phyloP scores from a whole-genome alignment of 805 yeast species.

The Metschnikowia dekortorum region DNA sequence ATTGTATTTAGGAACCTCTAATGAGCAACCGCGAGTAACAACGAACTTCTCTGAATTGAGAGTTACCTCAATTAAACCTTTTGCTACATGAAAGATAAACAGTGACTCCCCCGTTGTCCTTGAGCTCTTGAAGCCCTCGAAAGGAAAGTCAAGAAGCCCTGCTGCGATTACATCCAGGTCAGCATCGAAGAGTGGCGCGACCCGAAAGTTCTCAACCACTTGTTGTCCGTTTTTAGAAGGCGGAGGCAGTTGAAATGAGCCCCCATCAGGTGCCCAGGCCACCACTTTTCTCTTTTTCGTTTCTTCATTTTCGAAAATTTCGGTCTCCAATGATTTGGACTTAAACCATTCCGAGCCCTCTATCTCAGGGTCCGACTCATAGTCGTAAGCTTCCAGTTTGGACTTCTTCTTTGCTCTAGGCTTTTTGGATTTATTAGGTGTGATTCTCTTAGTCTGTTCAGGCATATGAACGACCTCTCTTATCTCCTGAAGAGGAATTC shows the following conservation, averaged over 20 bases:
- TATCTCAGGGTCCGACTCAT: slow-evolving; percentile 37
- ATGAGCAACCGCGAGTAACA: slow-evolving; percentile 68
- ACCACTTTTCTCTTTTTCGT: slow-evolving; percentile 37
- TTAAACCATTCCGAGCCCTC: slow-evolving; percentile 53
- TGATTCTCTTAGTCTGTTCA: slow-evolving; percentile 17
- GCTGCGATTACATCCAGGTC: slow-evolving; percentile 64
- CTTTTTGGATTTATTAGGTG: slow-evolving; percentile 1
- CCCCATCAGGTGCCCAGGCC: slow-evolving; percentile 63
- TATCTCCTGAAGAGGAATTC: slow-evolving; percentile 51
- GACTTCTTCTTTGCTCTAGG: slow-evolving; percentile 10
- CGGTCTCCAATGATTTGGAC: slow-evolving; percentile 36
- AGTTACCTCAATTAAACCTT: slow-evolving; percentile 67
- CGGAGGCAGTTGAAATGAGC: slow-evolving; percentile 37
- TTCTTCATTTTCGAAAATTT: slow-evolving; percentile 45
- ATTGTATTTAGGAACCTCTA: slow-evolving; percentile 77
- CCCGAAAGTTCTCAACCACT: slow-evolving; percentile 45
- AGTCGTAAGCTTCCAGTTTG: slow-evolving; percentile 21
- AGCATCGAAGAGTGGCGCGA: slow-evolving; percentile 62
- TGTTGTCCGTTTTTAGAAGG: slow-evolving; percentile 34
- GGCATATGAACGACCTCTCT: slow-evolving; percentile 54
- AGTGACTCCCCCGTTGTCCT: slow-evolving; percentile 62
- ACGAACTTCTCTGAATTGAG: slow-evolving; percentile 55
- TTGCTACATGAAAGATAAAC: slow-evolving; percentile 69
- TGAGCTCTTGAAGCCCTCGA: slow-evolving; percentile 54
- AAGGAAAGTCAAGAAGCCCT: slow-evolving; percentile 67